Percentiles rank a stretch among this genome's conserved stretches.
Conservation (phyloP, 225 moss, liverwort and hornwort genomes). For the Climacium dendroides region DNA sequence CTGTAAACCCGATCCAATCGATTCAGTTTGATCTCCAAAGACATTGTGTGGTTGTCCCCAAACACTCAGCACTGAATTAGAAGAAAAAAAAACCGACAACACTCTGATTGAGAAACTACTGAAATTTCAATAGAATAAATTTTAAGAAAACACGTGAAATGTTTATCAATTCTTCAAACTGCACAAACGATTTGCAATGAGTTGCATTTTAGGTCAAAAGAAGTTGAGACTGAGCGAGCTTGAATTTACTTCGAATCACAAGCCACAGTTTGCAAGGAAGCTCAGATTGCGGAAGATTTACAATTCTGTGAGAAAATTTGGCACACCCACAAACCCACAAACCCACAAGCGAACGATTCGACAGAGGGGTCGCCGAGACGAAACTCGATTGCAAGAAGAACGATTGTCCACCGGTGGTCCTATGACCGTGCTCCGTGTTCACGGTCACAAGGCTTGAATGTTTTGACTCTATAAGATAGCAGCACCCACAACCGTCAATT, state of each 20-base stretch:
- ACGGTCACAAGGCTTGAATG: neutral
- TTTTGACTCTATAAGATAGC: no score
- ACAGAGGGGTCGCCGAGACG: neutral
- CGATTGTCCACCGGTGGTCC: neutral
- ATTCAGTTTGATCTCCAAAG: slow-evolving; percentile 17
- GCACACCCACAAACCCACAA: neutral
- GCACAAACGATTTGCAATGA: neutral
- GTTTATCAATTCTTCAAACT: neutral
- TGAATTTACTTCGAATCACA: neutral
- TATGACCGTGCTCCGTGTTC: neutral
- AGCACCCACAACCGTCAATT: no score
- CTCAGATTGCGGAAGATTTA: neutral
- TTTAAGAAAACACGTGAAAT: neutral
- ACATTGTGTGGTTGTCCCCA: neutral
- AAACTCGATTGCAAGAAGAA: neutral
- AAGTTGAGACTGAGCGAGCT: neutral
- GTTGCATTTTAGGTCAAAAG: neutral
- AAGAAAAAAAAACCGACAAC: neutral
- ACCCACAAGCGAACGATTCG: neutral
- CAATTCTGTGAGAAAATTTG: neutral
- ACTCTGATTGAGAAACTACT: no score
- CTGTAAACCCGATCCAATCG: slow-evolving; percentile 36
- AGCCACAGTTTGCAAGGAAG: neutral
- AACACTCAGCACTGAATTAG: neutral
- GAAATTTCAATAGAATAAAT: neutral